Evolutionary conservation across 176 grass and related monocot genomes (phyloP), one percentile per base, ranked within the genome.

Genomic region (Cenchrus americanus): DNA sequence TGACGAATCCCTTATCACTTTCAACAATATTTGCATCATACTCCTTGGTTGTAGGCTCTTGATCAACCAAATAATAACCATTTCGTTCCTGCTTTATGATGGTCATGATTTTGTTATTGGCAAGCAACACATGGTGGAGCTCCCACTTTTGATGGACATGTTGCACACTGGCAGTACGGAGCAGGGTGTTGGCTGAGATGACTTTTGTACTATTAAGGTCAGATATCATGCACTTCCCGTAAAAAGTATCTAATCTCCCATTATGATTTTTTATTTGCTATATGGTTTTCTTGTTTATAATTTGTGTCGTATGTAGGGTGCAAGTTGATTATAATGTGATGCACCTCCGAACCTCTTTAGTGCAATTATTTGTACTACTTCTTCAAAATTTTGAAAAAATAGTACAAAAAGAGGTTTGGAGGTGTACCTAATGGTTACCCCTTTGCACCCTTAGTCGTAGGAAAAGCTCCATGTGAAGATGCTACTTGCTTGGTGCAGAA

Each of bases 121-220:
- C 43, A 83, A 62, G 27, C 55, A 41, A 14, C 7, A 24, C 3
- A 23, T 74, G 21, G 46, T 64, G 71, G 70, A 64, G 8, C 26
- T 74, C 30, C 27, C 58, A 75, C 69, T 24, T 52, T 24, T 63
- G 18, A 73, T 73, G 47, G 43, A 30, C 70, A 73, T 30, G 44
- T 50, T 71, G 44, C 24, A 24, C 70, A 51, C 47, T 30, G 23
- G 23, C 23, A 50, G 22, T 37, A 51, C 22, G 69, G 10, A 48
- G 22, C 50, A 18, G 2, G 37, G 55, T 17, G 74, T 50, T 61
- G 12, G 53, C 21, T 60, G 34, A n/a, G 70, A 52, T 51, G 24
- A 48, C n/a, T 47, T 71, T 46, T 10, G 24, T 47, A 17, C 46
- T 5, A 4, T 41, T 24, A 52, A 18, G 70, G 69, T 72, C 10